These are phyloP conservation scores for Blastobotrys attinorum DNA, from an alignment of 805 yeast species.

Conservation along the genomic window DNA sequence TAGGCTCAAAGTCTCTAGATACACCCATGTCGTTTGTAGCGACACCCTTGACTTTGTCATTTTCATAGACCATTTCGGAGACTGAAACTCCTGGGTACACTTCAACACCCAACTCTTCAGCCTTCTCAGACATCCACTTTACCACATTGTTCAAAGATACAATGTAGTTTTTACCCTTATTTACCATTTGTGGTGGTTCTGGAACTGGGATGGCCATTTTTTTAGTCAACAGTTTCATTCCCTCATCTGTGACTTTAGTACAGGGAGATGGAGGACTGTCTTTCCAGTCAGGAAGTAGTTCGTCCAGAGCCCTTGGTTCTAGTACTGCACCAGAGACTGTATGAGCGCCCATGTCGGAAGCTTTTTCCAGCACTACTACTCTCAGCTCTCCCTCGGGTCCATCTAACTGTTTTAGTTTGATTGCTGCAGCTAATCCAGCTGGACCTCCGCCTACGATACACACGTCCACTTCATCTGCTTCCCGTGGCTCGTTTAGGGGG, in stretches of 20 bases:
- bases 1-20: slow-evolving; percentile 65
- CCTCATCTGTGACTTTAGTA: slow-evolving; percentile 68
- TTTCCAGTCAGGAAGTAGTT: slow-evolving; percentile 63
- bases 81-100: slow-evolving; percentile 87
- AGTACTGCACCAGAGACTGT: slow-evolving; percentile 89
- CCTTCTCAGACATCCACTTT: slow-evolving; percentile 74
- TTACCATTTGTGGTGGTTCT: slow-evolving; percentile 86
- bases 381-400: slow-evolving; percentile 59
- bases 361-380: slow-evolving; percentile 86
- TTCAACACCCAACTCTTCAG: slow-evolving; percentile 92
- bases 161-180: slow-evolving; percentile 68
- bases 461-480: slow-evolving; percentile 82
- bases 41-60: slow-evolving; percentile 64
- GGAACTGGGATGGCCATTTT: slow-evolving; percentile 65
- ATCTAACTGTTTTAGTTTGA: slow-evolving; percentile 78
- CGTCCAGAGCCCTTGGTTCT: slow-evolving; percentile 83
- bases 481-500: slow-evolving; percentile 47
- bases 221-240: slow-evolving; percentile 60
- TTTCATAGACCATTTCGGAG: slow-evolving; percentile 56
- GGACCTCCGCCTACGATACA: slow-evolving; percentile 98
- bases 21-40: slow-evolving; percentile 94
- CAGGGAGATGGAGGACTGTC: slow-evolving; percentile 35
- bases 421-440: slow-evolving; percentile 93
- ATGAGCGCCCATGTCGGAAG: slow-evolving; percentile 88
- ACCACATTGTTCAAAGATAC: slow-evolving; percentile 78